These are phyloP conservation scores for Huntiella moniliformis DNA, from an alignment of 2,329 filamentous ascomycete genomes.

Conservation along the genomic window DNA sequence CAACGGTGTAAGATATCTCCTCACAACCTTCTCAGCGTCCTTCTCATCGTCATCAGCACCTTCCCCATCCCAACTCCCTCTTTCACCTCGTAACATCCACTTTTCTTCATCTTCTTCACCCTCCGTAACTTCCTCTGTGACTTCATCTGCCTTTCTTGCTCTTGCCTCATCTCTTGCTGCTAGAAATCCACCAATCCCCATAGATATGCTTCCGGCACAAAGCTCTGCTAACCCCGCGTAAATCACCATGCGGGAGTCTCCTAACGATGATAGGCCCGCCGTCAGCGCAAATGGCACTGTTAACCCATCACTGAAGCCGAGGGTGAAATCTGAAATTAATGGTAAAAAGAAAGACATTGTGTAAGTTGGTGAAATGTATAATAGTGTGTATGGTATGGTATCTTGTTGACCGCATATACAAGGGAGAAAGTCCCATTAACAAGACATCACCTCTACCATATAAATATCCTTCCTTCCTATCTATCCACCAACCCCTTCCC, in stretches of 20 bases:
- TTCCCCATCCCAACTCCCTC: too few species aligned
- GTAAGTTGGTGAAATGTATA: not conserved
- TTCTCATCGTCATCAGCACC: too few species aligned
- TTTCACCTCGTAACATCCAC: too few species aligned
- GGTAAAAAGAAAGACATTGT: slow-evolving; percentile 18
- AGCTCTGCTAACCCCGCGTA: slow-evolving; percentile 52
- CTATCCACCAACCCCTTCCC: not conserved
- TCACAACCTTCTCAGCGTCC: slow-evolving; percentile 11
- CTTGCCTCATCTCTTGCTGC: slow-evolving; percentile 27
- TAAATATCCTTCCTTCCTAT: not conserved
- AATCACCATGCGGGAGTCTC: slow-evolving; percentile 42
- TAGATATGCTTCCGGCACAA: slow-evolving; percentile 52
- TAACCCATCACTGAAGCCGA: slow-evolving; percentile 55
- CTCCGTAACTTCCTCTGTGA: too few species aligned
- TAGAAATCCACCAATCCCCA: slow-evolving; percentile 54
- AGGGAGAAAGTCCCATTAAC: too few species aligned
- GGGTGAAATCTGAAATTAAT: slow-evolving; percentile 45
- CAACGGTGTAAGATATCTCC: slow-evolving; percentile 19
- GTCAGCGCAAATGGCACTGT: slow-evolving; percentile 60
- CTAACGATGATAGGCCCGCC: slow-evolving; percentile 45
- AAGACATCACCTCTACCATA: too few species aligned
- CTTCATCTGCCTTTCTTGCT: too few species aligned
- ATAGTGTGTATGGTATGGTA: too few species aligned
- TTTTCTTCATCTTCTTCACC: too few species aligned
- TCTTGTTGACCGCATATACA: too few species aligned